These are phyloP conservation scores for Meyerozyma sp. DNA, from an alignment of 1,139 yeast genomes.

Conservation along the genomic window DNA sequence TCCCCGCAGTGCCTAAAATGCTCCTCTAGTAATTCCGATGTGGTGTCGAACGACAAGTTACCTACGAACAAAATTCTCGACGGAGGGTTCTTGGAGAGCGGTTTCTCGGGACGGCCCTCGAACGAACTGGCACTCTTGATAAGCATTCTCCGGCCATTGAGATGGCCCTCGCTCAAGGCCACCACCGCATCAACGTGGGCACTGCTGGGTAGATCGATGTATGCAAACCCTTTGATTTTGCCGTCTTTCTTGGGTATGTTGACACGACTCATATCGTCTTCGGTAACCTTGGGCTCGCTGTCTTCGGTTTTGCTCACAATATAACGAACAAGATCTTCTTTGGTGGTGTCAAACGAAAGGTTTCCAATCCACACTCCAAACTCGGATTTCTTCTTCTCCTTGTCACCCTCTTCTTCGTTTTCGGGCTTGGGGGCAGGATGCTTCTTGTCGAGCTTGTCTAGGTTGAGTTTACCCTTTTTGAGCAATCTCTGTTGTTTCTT, in stretches of 20 bases:
- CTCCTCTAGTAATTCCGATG: conserved; percentile 67
- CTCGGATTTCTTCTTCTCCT: conserved; percentile 36
- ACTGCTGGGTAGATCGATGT: conserved; percentile 70
- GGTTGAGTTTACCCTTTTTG: conserved; percentile 70
- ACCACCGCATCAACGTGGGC: conserved; percentile 64
- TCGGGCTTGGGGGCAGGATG: conserved; percentile 40
- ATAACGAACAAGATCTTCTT: conserved; percentile 67
- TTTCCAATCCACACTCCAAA: conserved; percentile 95
- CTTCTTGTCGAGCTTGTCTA: conserved; percentile 51
- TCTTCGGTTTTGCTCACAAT: conserved; percentile 55
- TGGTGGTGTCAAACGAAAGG: conserved; percentile 76
- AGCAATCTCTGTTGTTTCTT: conserved; percentile 85
- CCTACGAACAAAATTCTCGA: conserved; percentile 89
- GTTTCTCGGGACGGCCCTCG: conserved; percentile 80
- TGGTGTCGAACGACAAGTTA: conserved; percentile 88
- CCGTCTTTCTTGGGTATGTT: conserved; percentile 61
- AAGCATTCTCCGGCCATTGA: conserved; percentile 81
- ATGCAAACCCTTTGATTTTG: conserved; percentile 83
- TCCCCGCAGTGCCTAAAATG: conserved; percentile 81
- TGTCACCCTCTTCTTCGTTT: conserved; percentile 19
- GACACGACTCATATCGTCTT: conserved; percentile 52
- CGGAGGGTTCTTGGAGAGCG: conserved; percentile 71
- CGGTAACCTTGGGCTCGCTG: conserved; percentile 34
- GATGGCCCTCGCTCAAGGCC: conserved; percentile 59
- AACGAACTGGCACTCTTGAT: conserved; percentile 78